These are phyloP conservation scores for Ophiostoma ulmi DNA, from an alignment of 2,329 filamentous ascomycete genomes.

Conservation along the genomic window DNA sequence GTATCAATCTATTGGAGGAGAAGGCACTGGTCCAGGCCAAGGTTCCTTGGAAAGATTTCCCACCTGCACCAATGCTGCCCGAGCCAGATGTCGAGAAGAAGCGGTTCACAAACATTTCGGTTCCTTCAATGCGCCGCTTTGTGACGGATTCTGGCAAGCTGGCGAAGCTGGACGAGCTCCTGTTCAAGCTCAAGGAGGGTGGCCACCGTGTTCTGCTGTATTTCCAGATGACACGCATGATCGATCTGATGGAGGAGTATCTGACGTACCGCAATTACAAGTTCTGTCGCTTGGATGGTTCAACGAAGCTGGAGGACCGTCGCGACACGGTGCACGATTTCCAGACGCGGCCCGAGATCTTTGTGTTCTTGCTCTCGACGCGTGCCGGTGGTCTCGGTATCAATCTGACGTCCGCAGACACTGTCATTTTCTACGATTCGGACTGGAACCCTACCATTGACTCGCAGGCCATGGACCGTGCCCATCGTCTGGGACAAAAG, in stretches of 20 bases:
- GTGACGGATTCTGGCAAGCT: constrained; percentile 97
- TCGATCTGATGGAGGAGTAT: constrained; percentile 98
- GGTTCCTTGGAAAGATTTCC: constrained; percentile 60
- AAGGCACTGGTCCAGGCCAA: constrained; percentile 68
- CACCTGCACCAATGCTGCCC: constrained; percentile 63
- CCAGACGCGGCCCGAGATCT: constrained; percentile 89
- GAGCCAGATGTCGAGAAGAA: constrained; percentile 73
- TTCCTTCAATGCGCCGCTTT: constrained; percentile 95
- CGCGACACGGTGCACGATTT: constrained; percentile 95
- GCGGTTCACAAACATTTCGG: constrained; percentile 82
- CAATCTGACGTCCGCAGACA: constrained; percentile 93
- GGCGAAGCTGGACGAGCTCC: constrained; percentile 78
- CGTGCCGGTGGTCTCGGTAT: constrained; percentile 97
- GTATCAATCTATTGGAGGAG: constrained; percentile 60
- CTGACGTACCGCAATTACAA: constrained; percentile 98
- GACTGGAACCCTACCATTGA: constrained; percentile 99
- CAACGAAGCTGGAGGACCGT: constrained; percentile 93
- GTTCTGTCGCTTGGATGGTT: constrained; percentile 93
- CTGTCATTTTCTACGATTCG: constrained; percentile 98
- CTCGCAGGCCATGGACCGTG: constrained; percentile 97
- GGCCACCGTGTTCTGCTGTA: constrained; percentile 92
- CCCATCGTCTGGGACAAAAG: constrained; percentile 94
- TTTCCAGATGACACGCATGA: constrained; percentile 99
- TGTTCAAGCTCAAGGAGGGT: constrained; percentile 84
- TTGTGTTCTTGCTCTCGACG: constrained; percentile 93